A percentile compares a stretch with the other conserved stretches of the same genome.
These are phyloP conservation scores for Fonsecaea erecta DNA, from an alignment of 2,329 filamentous ascomycete genomes.

Conservation along the genomic window DNA sequence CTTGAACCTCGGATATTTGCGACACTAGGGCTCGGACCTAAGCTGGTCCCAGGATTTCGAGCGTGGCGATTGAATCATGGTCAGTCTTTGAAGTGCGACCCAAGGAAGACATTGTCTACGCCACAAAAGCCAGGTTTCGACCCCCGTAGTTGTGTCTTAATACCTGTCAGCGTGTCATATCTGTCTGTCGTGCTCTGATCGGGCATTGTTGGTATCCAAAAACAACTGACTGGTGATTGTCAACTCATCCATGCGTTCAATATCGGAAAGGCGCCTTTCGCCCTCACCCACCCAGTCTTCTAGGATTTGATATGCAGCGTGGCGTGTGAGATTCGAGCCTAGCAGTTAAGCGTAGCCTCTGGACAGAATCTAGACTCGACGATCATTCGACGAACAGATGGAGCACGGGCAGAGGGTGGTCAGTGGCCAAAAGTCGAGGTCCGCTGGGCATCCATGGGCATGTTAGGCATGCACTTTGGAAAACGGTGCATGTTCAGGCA, in stretches of 20 bases:
- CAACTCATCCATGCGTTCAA: background rate
- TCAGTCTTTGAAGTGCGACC: background rate
- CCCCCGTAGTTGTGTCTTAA: background rate
- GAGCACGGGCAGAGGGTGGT: constrained; percentile 3
- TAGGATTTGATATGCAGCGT: background rate
- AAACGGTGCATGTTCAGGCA: background rate
- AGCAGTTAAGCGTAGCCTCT: background rate
- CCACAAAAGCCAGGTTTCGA: background rate
- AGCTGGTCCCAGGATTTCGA: background rate
- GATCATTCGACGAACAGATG: constrained; percentile 9
- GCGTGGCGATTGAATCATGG: background rate
- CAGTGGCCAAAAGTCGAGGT: constrained; percentile 8
- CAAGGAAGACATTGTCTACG: background rate
- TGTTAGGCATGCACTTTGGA: constrained; percentile 4
- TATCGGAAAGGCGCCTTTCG: background rate
- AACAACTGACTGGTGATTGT: background rate
- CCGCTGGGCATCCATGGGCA: background rate
- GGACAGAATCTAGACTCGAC: constrained; percentile 5
- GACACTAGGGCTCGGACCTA: background rate
- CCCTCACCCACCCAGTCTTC: no score
- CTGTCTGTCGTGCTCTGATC: background rate
- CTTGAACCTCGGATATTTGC: background rate
- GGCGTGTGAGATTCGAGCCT: background rate
- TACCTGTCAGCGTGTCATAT: background rate
- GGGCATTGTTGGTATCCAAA: background rate